These are phyloP conservation scores for Cronartium quercuum DNA, from an alignment of 1,284 basidiomycete genomes.

Conservation along the genomic window DNA sequence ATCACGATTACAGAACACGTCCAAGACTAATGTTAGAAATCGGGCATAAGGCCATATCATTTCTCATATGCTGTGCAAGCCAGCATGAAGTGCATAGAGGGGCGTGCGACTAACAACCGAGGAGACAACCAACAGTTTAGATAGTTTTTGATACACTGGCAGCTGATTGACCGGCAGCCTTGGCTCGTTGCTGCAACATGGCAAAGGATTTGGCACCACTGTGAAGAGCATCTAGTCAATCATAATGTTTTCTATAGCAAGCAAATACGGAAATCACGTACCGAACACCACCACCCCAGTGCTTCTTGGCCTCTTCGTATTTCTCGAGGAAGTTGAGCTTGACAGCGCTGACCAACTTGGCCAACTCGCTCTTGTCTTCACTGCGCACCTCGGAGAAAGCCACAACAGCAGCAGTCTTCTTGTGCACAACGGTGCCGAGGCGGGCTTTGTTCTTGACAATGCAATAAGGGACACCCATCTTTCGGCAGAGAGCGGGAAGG, in stretches of 20 bases:
- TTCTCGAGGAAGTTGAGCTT: slow-evolving; percentile 96
- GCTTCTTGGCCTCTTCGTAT: slow-evolving; percentile 80
- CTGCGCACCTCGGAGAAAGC: slow-evolving; percentile 87
- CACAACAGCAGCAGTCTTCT: slow-evolving; percentile 91
- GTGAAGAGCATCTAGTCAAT: neutral
- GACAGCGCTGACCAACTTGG: slow-evolving; percentile 82
- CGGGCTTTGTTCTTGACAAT: slow-evolving; percentile 96
- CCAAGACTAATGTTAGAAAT: no score
- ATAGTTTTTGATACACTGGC: slow-evolving; percentile 29
- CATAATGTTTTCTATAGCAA: neutral
- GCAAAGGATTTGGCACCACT: slow-evolving; percentile 52
- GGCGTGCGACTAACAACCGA: neutral
- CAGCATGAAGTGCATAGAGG: neutral
- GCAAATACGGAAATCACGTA: slow-evolving; percentile 70
- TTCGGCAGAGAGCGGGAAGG: slow-evolving; percentile 94
- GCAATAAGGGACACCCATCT: slow-evolving; percentile 98
- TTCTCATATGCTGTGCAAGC: neutral
- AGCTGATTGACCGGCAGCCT: slow-evolving; percentile 61
- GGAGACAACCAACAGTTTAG: neutral
- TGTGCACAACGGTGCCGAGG: slow-evolving; percentile 92
- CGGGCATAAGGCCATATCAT: neutral
- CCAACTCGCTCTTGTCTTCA: slow-evolving; percentile 89
- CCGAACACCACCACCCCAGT: slow-evolving; percentile 93
- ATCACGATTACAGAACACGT: no score
- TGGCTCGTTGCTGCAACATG: slow-evolving; percentile 90